These are phyloP conservation scores for Xylaria bambusicola DNA, from an alignment of 495 filamentous ascomycete genomes.

Conservation along the genomic window DNA sequence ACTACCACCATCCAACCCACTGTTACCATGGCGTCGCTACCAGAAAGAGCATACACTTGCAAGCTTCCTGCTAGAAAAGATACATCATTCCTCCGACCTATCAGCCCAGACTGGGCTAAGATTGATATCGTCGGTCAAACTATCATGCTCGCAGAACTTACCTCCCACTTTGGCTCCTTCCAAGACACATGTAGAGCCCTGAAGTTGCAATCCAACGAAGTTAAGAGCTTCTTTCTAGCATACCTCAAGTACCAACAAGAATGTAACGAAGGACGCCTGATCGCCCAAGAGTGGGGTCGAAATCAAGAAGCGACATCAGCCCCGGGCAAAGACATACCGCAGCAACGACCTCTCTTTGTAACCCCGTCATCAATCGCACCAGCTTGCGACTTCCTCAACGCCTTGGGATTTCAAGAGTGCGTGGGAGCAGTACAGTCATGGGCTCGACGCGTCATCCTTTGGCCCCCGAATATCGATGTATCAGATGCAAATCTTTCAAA, in stretches of 20 bases:
- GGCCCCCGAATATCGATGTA: slow-evolving; percentile 3
- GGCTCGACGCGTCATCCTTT: background rate
- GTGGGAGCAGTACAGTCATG: background rate
- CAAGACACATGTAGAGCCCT: background rate
- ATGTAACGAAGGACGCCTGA: background rate
- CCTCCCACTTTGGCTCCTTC: slow-evolving; percentile 5
- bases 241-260: background rate
- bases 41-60: slow-evolving; percentile 6
- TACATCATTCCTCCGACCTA: background rate
- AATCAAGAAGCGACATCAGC: background rate
- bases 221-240: background rate
- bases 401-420: background rate
- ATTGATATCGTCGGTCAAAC: slow-evolving; percentile 11
- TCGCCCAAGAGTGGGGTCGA: slow-evolving; percentile 3
- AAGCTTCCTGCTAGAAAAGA: background rate
- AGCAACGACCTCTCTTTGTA: background rate
- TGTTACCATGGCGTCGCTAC: background rate
- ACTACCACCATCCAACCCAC: background rate
- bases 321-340: background rate
- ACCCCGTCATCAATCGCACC: background rate
- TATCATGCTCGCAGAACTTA: slow-evolving; percentile 3
- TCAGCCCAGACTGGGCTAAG: slow-evolving; percentile 7
- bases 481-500: background rate
- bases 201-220: slow-evolving; percentile 1
- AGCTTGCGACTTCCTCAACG: slow-evolving; percentile 8